A percentile compares a stretch with the other conserved stretches of the same genome.
phyloP scores from a whole-genome alignment of 495 filamentous ascomycete species.

The Neurospora sp. region DNA sequence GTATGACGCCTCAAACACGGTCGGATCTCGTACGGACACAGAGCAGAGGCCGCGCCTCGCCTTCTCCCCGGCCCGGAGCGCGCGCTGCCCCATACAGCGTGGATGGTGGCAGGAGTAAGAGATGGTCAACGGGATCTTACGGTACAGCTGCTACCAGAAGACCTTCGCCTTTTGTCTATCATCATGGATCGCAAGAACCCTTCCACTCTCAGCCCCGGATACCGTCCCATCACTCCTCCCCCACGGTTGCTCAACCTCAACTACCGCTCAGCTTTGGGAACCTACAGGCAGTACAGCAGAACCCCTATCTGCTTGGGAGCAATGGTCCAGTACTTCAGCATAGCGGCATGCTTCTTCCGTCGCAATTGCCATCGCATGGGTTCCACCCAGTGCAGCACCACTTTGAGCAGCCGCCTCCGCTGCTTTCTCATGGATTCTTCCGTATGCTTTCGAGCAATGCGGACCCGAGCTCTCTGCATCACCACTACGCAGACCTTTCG shows the following conservation, averaged over 20 bases:
- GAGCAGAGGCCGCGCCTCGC: conserved; percentile 52
- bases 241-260: conserved; percentile 42
- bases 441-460: conserved; percentile 61
- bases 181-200: conserved; percentile 37
- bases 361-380: conserved; percentile 36
- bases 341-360: conserved; percentile 38
- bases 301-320: conserved; percentile 38
- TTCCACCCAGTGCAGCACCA: conserved; percentile 38
- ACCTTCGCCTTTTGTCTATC: conserved; percentile 46
- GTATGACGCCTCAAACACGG: conserved; percentile 46
- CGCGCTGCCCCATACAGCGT: conserved; percentile 55
- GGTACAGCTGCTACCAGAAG: conserved; percentile 40
- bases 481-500: conserved; percentile 53
- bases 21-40: conserved; percentile 48
- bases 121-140: conserved; percentile 63
- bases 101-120: conserved; percentile 51
- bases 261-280: conserved; percentile 44
- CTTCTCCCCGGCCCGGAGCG: conserved; percentile 53
- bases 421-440: conserved; percentile 55
- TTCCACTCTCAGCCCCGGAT: conserved; percentile 35
- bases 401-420: conserved; percentile 42
- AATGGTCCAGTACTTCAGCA: conserved; percentile 34
- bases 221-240: conserved; percentile 43
- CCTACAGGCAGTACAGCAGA: conserved; percentile 42
- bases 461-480: conserved; percentile 49